Evolutionary conservation across 352 stramenopile genomes (phyloP), one percentile per base, ranked within the genome.

Genomic region (Pythium aquatile): DNA sequence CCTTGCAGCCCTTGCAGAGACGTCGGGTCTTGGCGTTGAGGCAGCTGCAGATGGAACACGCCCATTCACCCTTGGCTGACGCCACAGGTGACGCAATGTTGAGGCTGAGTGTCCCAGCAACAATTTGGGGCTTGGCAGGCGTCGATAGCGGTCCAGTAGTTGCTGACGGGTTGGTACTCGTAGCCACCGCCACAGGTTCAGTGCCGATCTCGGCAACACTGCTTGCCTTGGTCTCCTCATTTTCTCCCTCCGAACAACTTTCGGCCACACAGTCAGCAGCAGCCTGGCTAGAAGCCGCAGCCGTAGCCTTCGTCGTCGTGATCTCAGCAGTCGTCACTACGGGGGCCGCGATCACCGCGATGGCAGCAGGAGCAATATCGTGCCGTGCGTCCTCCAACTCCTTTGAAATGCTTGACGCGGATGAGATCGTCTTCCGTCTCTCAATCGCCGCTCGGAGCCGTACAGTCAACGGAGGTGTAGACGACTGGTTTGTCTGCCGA

Each of bases 21-120:
- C 69, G 74, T n/a, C 71, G 70, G 5, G 76, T 74, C 52, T 75
- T 71, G 13, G 72, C 63, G 57, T 91, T 91, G 30, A 72, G 74
- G 58, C 76, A 85, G 6, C 72, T 75, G 48, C 82, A 91, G 9
- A 63, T 74, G 24, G 65, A 67, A 60, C 82, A 91, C 6, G 72
- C 74, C 82, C 82, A 91, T 13, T 80, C 77, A 5, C 75, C 58
- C 48, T 66, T 75, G 1, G 39, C 14, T 17, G 60, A 13, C 7
- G 40, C 59, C 33, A 30, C 42, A 13, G 60, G 66, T 26, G 66
- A 65, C 8, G 17, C 11, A 5, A 65, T 56, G 30, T 60, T 63
- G 1, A 66, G 53, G 46, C 52, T 63, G 2, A 46, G 9, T 2
- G 29, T 37, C 10, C 10, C 20, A 2, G 44, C 37, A 17, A 2